Evolutionary conservation across 176 grass and related monocot genomes (phyloP).

Genomic region (Avena eriantha): DNA sequence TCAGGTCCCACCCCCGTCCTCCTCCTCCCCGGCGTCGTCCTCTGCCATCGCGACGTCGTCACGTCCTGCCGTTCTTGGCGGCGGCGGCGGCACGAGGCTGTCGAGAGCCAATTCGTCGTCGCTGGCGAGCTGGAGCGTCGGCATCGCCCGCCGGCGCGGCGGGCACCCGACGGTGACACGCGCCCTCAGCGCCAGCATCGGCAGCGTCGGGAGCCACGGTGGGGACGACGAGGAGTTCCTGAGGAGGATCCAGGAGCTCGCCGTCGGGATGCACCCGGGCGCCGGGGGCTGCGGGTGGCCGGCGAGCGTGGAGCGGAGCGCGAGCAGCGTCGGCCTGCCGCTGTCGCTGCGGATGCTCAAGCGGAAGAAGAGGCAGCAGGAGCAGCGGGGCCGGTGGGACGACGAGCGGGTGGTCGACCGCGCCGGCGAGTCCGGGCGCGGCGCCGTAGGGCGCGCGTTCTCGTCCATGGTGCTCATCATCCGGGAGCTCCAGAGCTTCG

Average conservation of each 20-base stretch:
- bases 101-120: slow-evolving; percentile 52
- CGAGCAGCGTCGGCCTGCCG: slow-evolving; percentile 68
- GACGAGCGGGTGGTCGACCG: slow-evolving; percentile 53
- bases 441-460: slow-evolving; percentile 79
- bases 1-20: slow-evolving; percentile 34
- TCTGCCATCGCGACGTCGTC: slow-evolving; percentile 43
- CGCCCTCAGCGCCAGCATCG: slow-evolving; percentile 59
- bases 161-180: slow-evolving; percentile 39
- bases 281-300: slow-evolving; percentile 48
- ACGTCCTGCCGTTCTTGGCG: slow-evolving; percentile 43
- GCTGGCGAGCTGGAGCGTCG: slow-evolving; percentile 46
- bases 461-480: slow-evolving; percentile 98
- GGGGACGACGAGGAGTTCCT: slow-evolving; percentile 67
- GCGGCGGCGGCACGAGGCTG: slow-evolving; percentile 25
- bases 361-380: slow-evolving; percentile 67
- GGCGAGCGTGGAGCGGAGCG: slow-evolving; percentile 70
- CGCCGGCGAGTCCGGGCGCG: slow-evolving; percentile 58
- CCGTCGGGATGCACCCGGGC: slow-evolving; percentile 43
- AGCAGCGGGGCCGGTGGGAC: slow-evolving; percentile 46
- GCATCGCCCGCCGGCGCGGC: background rate
- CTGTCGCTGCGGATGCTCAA: slow-evolving; percentile 89
- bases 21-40: slow-evolving; percentile 44
- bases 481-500: slow-evolving; percentile 91
- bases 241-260: slow-evolving; percentile 73
- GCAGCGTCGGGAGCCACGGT: slow-evolving; percentile 49